Evolutionary conservation across 2,329 filamentous ascomycete species (phyloP).

Genomic region (Colletotrichum sp.): DNA sequence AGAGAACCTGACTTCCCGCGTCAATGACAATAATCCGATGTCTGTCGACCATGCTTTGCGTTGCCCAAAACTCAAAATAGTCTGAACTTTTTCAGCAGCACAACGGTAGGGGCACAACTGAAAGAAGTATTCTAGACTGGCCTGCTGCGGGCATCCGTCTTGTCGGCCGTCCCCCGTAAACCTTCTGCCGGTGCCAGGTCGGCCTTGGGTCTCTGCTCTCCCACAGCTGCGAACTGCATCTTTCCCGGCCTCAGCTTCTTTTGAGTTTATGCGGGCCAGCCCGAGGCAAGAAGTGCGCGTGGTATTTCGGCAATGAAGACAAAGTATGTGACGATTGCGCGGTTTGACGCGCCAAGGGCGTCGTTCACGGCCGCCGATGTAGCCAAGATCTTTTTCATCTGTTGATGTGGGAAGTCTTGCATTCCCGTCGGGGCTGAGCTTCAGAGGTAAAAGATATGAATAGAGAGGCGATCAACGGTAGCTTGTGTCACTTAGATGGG

Average conservation of each 20-base stretch:
- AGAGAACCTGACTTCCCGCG: background rate
- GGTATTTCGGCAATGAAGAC: background rate
- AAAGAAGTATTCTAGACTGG: background rate
- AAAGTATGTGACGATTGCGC: background rate
- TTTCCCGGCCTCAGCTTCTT: slow-evolving; percentile 1
- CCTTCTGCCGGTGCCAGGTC: background rate
- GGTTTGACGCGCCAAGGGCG: background rate
- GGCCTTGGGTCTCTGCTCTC: background rate
- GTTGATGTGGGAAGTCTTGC: background rate
- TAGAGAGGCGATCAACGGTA: background rate
- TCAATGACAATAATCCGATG: slow-evolving; percentile 13
- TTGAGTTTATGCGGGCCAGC: slow-evolving; percentile 9
- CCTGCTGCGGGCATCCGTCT: background rate
- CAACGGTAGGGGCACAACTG: background rate
- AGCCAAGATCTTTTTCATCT: background rate
- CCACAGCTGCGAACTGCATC: background rate
- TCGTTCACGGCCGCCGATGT: background rate
- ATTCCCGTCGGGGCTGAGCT: background rate
- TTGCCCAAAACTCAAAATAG: slow-evolving; percentile 12
- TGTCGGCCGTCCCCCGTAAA: background rate
- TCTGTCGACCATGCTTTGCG: background rate
- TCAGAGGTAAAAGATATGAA: background rate
- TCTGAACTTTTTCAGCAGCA: slow-evolving; percentile 10
- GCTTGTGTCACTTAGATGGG: background rate
- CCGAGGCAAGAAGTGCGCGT: background rate